phyloP scores from a whole-genome alignment of 371 early-diverging fungal genomes.

The Mucor plumbeus region DNA sequence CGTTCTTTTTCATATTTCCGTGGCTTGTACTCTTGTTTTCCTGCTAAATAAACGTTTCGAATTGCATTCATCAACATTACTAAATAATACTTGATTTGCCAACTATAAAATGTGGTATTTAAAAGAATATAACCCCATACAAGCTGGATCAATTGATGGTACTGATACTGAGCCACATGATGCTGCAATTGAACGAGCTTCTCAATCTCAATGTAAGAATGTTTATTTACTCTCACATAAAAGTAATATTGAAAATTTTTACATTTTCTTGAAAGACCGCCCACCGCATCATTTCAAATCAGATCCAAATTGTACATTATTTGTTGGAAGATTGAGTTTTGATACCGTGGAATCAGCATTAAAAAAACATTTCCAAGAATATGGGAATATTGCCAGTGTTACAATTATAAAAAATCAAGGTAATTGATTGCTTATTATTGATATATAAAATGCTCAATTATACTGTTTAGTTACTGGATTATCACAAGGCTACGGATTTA shows the following conservation, averaged over 20 bases:
- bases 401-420: conserved; percentile 46
- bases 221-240: not conserved
- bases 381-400: conserved; percentile 38
- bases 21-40: conserved; percentile 29
- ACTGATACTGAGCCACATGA: conserved; percentile 57
- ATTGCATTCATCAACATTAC: too few relatives aligned
- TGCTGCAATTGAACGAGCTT: conserved; percentile 55
- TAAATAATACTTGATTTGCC: not conserved
- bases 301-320: conserved; percentile 57
- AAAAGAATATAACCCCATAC: conserved; percentile 56
- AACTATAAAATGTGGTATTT: conserved; percentile 57
- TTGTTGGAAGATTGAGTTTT: conserved; percentile 53
- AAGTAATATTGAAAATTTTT: conserved; percentile 1
- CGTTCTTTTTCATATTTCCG: conserved; percentile 4
- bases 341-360: conserved; percentile 43
- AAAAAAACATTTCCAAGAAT: conserved; percentile 38
- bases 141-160: conserved; percentile 66
- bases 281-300: conserved; percentile 39
- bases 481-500: conserved; percentile 62
- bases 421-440: conserved; percentile 20
- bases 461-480: conserved; percentile 55
- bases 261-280: conserved; percentile 32
- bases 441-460: not conserved
- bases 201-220: conserved; percentile 12
- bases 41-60: not conserved